Evolutionary conservation across 1,284 basidiomycete species (phyloP), one percentile per base, ranked within the genome.

Genomic region (Xerocomus minutiporus): DNA sequence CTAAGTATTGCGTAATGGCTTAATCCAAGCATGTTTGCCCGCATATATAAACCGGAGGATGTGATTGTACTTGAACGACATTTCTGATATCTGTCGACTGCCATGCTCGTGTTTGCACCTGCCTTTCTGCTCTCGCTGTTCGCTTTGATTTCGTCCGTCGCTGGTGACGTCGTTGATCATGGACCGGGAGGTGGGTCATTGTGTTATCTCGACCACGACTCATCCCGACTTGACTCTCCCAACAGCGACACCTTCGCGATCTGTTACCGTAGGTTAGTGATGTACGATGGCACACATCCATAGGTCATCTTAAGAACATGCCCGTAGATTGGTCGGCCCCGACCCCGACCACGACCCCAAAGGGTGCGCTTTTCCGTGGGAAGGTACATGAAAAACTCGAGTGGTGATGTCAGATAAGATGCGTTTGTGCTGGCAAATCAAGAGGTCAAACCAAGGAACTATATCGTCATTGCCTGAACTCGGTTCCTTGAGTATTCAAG

Each of bases 381-480:
- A 25, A 5, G 0, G 59, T 59, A 5, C 60, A 63, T 39, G 51
- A 58, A 40, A 13, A 25, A 20, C 46, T 61, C 8, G 29, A 17
- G 4, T 50, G 31, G 51, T 50, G 28, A 57, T 46, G 28, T 28
- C 2, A 28, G 20, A 20, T 2, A 20, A 2, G 13, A 17, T 31
- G 4, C 5, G 8, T n/a, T 48, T 31, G 15, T 32, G 28, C 47
- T 5, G 29, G 29, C 28, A 8, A 41, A 40, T 13, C n/a, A 23
- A 29, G 38, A 28, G 17, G 23, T 28, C 20, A 11, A 26, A 40
- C 5, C 13, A 25, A 40, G 23, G 20, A 12, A 12, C 11, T 8
- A 15, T 13, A 38, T 25, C 25, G 8, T 13, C 17, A 36, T 29
- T 11, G 39, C 23, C 9, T 35, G 43, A 20, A 2, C 20, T 20